These are phyloP conservation scores for Grosmannia serpens DNA, from an alignment of 2,329 filamentous ascomycete genomes.

Conservation along the genomic window DNA sequence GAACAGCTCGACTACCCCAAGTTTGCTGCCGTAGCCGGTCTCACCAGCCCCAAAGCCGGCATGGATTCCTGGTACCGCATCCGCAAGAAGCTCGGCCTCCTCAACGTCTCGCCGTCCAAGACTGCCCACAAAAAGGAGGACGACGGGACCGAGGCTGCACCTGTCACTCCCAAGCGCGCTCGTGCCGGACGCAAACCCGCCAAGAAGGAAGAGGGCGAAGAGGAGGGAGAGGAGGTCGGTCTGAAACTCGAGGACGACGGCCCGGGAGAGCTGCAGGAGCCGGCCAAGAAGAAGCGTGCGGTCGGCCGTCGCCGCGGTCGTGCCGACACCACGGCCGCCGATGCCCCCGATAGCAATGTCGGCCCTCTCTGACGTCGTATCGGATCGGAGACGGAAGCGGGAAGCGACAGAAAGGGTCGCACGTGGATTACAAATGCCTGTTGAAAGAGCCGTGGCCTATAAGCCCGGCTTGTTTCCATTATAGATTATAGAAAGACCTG, in stretches of 20 bases:
- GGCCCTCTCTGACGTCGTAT: neutral
- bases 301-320: neutral
- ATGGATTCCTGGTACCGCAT: constrained; percentile 6
- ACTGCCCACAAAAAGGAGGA: neutral
- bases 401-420: too few relatives aligned
- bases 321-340: neutral
- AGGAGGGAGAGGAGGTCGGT: neutral
- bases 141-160: neutral
- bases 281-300: neutral
- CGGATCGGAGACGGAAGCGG: too few relatives aligned
- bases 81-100: constrained; percentile 3
- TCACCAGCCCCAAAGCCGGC: neutral
- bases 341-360: neutral
- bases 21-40: neutral
- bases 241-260: neutral
- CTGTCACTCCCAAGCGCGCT: neutral
- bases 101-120: neutral
- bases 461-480: too few relatives aligned
- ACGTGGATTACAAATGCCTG: too few relatives aligned
- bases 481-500: neutral
- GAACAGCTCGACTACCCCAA: constrained; percentile 5
- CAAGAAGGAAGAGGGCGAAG: neutral
- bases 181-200: neutral
- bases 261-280: neutral
- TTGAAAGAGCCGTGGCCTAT: too few relatives aligned